Conservation (phyloP, 179 eudicot species). For the Monotropa hypopitys region DNA sequence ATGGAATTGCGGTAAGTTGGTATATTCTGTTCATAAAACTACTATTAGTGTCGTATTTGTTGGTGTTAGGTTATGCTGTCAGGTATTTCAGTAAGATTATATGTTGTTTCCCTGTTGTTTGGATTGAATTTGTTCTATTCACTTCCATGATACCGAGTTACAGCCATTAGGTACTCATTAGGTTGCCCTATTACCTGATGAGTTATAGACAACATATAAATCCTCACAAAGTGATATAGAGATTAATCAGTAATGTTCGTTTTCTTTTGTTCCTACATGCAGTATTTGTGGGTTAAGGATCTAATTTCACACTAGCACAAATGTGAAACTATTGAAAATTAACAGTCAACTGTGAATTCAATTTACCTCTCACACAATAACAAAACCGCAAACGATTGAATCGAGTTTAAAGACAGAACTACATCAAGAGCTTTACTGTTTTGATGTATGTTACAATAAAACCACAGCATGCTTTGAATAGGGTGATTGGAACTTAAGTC, state of each 20-base stretch:
- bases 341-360: background rate
- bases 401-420: background rate
- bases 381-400: background rate
- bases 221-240: background rate
- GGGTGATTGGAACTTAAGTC: background rate
- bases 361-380: background rate
- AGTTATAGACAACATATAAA: background rate
- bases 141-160: background rate
- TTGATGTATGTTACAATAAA: background rate
- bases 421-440: background rate
- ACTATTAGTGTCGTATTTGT: background rate
- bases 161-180: background rate
- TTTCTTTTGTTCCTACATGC: background rate
- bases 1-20: conserved; percentile 82
- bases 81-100: background rate
- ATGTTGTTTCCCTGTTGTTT: background rate
- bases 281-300: background rate
- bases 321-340: background rate
- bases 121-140: background rate
- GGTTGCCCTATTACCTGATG: background rate
- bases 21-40: background rate
- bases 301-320: background rate
- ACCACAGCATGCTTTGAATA: background rate
- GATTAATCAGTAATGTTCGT: background rate
- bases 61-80: background rate